phyloP scores from a whole-genome alignment of 2,329 filamentous ascomycete species.

The Clathrospora elynae region DNA sequence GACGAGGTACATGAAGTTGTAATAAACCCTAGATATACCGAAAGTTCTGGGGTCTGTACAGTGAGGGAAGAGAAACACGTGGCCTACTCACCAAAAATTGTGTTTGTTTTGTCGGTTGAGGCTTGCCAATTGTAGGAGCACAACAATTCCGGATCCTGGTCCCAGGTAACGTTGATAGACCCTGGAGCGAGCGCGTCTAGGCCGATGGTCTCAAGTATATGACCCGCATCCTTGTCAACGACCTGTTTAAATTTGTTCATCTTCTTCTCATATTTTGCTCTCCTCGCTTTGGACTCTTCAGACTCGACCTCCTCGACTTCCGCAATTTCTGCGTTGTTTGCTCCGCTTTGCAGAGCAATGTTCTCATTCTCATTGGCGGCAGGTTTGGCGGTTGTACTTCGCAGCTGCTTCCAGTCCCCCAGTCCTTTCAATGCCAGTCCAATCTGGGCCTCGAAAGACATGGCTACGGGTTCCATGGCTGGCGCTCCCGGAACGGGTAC shows the following conservation, averaged over 20 bases:
- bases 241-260: slow-evolving; percentile 17
- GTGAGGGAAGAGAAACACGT: background rate
- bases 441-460: slow-evolving; percentile 23
- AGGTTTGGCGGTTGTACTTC: background rate
- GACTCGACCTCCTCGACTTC: slow-evolving; percentile 2
- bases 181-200: slow-evolving; percentile 17
- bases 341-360: background rate
- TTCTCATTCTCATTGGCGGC: background rate
- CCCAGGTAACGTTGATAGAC: slow-evolving; percentile 26
- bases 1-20: no score
- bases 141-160: slow-evolving; percentile 32
- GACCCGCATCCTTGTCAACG: slow-evolving; percentile 23
- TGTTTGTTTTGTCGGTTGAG: slow-evolving; percentile 28
- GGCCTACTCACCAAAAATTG: slow-evolving; percentile 27
- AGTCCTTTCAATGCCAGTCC: slow-evolving; percentile 17
- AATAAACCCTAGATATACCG: no score
- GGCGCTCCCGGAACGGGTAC: background rate
- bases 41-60: background rate
- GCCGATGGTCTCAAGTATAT: slow-evolving; percentile 22
- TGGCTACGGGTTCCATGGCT: slow-evolving; percentile 4
- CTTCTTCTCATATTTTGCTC: slow-evolving; percentile 23
- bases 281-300: slow-evolving; percentile 11
- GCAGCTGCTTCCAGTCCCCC: slow-evolving; percentile 22
- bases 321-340: background rate
- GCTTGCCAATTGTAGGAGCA: slow-evolving; percentile 40